These are phyloP conservation scores for Trebouxia sp. DNA, from an alignment of 139 green algal genomes.

Conservation along the genomic window DNA sequence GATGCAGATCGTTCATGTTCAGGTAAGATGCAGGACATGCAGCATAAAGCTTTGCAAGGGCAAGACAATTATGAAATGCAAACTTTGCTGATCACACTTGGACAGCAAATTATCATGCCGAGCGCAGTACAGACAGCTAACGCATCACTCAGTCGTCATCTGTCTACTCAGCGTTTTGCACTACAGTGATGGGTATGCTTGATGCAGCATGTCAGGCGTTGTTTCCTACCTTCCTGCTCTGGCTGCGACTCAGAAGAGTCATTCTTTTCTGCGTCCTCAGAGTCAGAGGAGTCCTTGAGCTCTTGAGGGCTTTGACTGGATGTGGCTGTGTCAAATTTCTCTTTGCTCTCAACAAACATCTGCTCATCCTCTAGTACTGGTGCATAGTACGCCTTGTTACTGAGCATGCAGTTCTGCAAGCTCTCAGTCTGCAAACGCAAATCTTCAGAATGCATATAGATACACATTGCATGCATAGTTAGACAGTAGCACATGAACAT, in stretches of 20 bases:
- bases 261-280: neutral
- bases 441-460: neutral
- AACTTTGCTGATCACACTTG: too few relatives aligned
- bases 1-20: too few relatives aligned
- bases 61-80: too few relatives aligned
- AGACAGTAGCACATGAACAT: neutral
- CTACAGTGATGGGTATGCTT: too few relatives aligned
- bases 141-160: too few relatives aligned
- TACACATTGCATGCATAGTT: neutral
- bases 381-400: conserved; percentile 67
- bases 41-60: too few relatives aligned
- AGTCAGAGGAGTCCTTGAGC: neutral
- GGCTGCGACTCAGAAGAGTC: neutral
- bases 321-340: conserved; percentile 9
- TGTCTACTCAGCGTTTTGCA: too few relatives aligned
- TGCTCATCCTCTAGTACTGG: conserved; percentile 21
- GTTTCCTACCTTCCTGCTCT: neutral
- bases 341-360: neutral
- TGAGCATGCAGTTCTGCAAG: conserved; percentile 73
- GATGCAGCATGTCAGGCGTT: too few relatives aligned
- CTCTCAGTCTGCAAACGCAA: conserved; percentile 41
- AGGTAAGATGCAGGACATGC: too few relatives aligned
- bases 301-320: conserved; percentile 14
- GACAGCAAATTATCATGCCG: too few relatives aligned
- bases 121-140: too few relatives aligned